Conservation (phyloP, 306 rosid species). For the Cajanus cajan region DNA sequence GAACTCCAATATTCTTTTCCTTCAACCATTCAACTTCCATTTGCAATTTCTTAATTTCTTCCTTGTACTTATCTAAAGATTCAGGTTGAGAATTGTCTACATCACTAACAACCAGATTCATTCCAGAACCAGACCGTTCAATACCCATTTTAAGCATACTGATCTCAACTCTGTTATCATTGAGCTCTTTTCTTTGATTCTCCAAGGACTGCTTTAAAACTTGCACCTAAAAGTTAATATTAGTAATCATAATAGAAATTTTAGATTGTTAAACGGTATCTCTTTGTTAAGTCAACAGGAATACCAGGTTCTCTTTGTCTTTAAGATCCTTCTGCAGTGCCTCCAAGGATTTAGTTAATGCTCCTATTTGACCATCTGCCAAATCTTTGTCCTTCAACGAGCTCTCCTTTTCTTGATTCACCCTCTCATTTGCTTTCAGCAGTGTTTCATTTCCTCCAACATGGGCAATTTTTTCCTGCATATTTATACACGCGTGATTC, state of each 20-base stretch:
- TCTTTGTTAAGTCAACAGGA: constrained; percentile 9
- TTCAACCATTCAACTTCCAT: constrained; percentile 69
- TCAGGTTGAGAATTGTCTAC: constrained; percentile 40
- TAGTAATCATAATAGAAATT: constrained; percentile 27
- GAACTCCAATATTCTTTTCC: constrained; percentile 37
- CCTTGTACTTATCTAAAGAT: constrained; percentile 65
- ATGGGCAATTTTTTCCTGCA: constrained; percentile 75
- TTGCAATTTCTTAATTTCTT: constrained; percentile 68
- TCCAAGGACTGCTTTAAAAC: constrained; percentile 72
- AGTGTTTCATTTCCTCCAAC: constrained; percentile 56
- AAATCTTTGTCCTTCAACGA: constrained; percentile 63
- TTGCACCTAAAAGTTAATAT: constrained; percentile 60
- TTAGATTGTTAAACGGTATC: constrained; percentile 21
- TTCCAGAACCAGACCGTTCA: constrained; percentile 50
- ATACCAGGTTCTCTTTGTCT: constrained; percentile 77
- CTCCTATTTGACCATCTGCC: constrained; percentile 58
- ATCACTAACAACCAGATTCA: constrained; percentile 37
- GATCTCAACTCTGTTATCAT: constrained; percentile 71
- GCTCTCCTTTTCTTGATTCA: constrained; percentile 59
- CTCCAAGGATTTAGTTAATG: constrained; percentile 67
- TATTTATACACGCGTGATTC: not conserved
- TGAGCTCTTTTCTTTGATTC: constrained; percentile 67
- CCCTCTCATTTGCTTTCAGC: constrained; percentile 51
- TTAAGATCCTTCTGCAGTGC: constrained; percentile 73
- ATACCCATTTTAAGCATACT: constrained; percentile 68